Conservation (phyloP, 805 yeast genomes). For the Suhomyces canberraensis region DNA sequence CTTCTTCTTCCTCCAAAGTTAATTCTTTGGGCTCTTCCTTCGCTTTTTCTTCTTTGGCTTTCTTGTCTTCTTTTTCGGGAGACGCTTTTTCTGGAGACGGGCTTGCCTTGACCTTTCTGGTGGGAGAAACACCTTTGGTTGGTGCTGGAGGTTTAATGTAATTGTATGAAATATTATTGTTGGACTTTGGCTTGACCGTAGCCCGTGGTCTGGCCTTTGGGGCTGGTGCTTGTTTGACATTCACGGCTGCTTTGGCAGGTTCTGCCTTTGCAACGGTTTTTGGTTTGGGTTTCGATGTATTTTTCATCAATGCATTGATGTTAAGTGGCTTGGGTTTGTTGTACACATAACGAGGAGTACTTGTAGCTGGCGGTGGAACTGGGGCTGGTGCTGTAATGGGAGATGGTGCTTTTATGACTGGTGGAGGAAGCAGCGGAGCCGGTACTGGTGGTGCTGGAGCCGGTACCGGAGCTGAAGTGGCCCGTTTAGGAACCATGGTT, state of each 20-base stretch:
- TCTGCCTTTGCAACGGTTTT: conserved; percentile 3
- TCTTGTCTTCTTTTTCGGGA: conserved; percentile 7
- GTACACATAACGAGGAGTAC: conserved; percentile 25
- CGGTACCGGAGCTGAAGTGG: too few species aligned
- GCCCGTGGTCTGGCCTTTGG: conserved; percentile 4
- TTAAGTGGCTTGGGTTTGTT: conserved; percentile 40
- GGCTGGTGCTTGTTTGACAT: neutral
- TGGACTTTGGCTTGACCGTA: conserved; percentile 2
- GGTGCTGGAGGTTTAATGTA: conserved; percentile 10
- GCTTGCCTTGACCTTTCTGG: neutral
- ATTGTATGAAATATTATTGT: conserved; percentile 12
- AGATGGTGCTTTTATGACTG: neutral
- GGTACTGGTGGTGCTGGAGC: too few species aligned
- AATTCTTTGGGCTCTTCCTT: conserved; percentile 1
- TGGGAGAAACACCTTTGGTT: conserved; percentile 2
- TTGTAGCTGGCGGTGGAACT: conserved; percentile 15
- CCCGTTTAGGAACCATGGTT: too few species aligned
- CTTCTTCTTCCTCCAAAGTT: conserved; percentile 22
- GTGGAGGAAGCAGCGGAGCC: too few species aligned
- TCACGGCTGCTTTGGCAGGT: conserved; percentile 7
- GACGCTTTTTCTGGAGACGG: neutral
- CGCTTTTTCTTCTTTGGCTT: neutral
- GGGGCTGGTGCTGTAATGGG: neutral
- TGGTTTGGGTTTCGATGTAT: conserved; percentile 9
- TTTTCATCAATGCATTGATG: conserved; percentile 31